phyloP scores from a whole-genome alignment of 352 stramenopile genomes.

The Hyaloperonospora arabidopsidis region DNA sequence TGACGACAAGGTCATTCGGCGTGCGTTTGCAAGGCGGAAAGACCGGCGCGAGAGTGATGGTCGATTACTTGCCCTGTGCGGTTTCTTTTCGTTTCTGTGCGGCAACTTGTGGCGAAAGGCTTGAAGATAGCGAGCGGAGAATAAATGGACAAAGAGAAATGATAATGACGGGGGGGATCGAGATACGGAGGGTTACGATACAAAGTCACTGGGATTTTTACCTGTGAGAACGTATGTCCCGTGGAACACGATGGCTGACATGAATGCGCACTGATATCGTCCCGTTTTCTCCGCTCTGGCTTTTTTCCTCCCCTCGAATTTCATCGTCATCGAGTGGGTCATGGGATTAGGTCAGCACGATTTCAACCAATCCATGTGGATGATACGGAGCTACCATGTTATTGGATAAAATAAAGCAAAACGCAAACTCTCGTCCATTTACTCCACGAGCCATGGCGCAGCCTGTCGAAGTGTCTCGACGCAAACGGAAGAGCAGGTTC shows the following conservation, averaged over 20 bases:
- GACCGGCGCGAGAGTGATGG: too few species aligned
- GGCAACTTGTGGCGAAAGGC: background rate
- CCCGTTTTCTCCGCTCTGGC: constrained; percentile 6
- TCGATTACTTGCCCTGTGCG: constrained; percentile 15
- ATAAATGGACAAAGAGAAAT: constrained; percentile 1
- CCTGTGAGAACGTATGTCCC: background rate
- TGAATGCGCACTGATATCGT: too few species aligned
- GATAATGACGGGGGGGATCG: background rate
- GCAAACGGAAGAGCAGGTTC: constrained; percentile 82
- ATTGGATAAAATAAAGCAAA: constrained; percentile 5
- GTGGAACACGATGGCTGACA: too few species aligned
- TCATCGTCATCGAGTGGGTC: background rate
- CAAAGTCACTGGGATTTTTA: background rate
- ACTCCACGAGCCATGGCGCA: constrained; percentile 16
- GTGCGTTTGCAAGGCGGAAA: background rate
- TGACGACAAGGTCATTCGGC: constrained; percentile 3
- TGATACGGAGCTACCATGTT: background rate
- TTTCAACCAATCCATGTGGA: background rate
- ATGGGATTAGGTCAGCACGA: background rate
- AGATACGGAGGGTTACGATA: background rate
- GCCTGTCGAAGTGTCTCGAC: constrained; percentile 28
- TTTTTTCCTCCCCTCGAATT: constrained; percentile 4
- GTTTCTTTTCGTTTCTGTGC: constrained; percentile 31
- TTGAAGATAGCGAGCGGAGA: constrained; percentile 16
- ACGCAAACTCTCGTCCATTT: background rate